A percentile compares a stretch with the other conserved stretches of the same genome.
Conservation (phyloP, 2,329 filamentous ascomycete genomes). For the Claviceps spartinae region DNA sequence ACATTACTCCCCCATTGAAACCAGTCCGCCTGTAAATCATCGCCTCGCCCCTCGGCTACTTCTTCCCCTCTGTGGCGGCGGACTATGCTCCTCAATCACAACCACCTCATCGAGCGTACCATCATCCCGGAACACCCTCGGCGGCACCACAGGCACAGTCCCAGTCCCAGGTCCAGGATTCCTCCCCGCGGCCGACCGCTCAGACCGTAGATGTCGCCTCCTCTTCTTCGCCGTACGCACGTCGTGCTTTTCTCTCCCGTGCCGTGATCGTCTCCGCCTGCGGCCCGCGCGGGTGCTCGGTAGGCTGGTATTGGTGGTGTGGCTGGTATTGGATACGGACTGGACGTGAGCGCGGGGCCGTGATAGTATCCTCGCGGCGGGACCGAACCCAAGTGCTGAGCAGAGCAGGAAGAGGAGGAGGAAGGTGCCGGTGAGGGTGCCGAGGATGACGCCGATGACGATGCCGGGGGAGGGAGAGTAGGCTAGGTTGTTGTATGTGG, state of each 20-base stretch:
- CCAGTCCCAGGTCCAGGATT: too few relatives aligned
- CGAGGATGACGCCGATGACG: conserved; percentile 31
- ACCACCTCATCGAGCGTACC: conserved; percentile 22
- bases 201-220: conserved; percentile 8
- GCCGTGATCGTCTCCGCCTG: conserved; percentile 2
- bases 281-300: conserved; percentile 8
- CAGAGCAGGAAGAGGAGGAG: conserved; percentile 39
- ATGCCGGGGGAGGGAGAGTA: conserved; percentile 29
- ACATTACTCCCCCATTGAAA: too few relatives aligned
- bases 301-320: conserved; percentile 3
- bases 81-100: conserved; percentile 21
- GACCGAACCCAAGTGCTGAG: conserved; percentile 31
- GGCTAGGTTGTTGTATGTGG: conserved; percentile 17
- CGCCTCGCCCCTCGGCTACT: conserved; percentile 10
- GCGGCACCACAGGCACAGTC: conserved; percentile 5
- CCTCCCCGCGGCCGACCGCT: conserved; percentile 1
- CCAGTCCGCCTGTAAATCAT: too few relatives aligned
- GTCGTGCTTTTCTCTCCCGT: conserved; percentile 17
- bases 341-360: background rate
- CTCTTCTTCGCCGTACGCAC: conserved; percentile 12
- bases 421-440: conserved; percentile 35
- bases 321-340: background rate
- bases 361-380: conserved; percentile 8
- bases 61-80: conserved; percentile 12
- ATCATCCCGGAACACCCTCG: conserved; percentile 16